Conservation (phyloP, 345 rosid species). For the Eucalyptus grandis region DNA sequence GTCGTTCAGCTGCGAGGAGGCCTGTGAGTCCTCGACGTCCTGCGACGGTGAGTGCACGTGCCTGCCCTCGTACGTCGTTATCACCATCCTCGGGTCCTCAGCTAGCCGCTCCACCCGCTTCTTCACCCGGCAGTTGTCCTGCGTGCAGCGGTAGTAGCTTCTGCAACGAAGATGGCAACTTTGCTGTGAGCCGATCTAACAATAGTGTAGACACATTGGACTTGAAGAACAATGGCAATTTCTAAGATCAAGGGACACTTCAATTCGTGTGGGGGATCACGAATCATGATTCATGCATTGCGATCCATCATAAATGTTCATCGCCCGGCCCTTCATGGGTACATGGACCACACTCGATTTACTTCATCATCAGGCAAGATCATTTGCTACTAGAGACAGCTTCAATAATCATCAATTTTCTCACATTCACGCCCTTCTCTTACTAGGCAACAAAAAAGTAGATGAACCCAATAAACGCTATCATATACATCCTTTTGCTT, state of each 20-base stretch:
- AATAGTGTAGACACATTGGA: neutral
- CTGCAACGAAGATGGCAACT: slow-evolving; percentile 12
- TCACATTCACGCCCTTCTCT: neutral
- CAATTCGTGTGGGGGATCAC: neutral
- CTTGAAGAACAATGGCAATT: neutral
- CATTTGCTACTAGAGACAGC: neutral
- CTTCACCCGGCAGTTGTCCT: slow-evolving; percentile 89
- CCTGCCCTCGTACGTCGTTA: slow-evolving; percentile 95
- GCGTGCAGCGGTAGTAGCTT: slow-evolving; percentile 96
- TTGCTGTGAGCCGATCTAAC: neutral
- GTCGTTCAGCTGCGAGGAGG: slow-evolving; percentile 22
- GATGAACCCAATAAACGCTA: neutral
- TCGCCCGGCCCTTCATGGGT: neutral
- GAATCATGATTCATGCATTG: neutral
- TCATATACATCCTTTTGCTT: neutral
- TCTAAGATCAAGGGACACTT: neutral
- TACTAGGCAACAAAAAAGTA: neutral
- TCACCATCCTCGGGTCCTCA: slow-evolving; percentile 98
- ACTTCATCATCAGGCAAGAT: neutral
- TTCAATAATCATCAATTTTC: neutral
- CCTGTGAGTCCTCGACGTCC: slow-evolving; percentile 47
- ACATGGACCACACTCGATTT: neutral
- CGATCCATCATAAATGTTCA: neutral
- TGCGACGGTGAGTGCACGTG: slow-evolving; percentile 85
- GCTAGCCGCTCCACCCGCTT: slow-evolving; percentile 97